A percentile compares a stretch with the other conserved stretches of the same genome.
phyloP scores from a whole-genome alignment of 164 flowering plant genomes.

The Macadamia integrifolia region DNA sequence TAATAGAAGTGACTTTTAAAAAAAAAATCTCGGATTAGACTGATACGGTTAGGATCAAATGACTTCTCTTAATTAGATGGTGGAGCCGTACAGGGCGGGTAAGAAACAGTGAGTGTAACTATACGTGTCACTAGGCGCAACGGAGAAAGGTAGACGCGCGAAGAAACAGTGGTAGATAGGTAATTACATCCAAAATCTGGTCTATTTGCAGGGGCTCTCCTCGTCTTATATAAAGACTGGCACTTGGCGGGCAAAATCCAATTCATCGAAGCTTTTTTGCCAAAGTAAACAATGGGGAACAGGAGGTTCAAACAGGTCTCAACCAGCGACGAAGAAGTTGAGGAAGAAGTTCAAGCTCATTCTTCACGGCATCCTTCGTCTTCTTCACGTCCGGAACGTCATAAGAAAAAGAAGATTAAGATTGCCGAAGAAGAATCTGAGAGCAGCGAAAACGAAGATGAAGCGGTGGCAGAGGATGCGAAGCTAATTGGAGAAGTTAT shows the following conservation, averaged over 20 bases:
- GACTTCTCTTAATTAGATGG: too few species aligned
- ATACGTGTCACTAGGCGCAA: too few species aligned
- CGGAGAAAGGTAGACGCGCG: too few species aligned
- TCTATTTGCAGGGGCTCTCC: too few species aligned
- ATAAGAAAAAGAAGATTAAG: constrained; percentile 8
- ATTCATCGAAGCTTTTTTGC: neutral
- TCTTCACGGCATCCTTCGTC: constrained; percentile 8
- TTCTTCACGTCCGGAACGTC: constrained; percentile 3
- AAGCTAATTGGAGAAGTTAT: constrained; percentile 63
- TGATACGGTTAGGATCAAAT: too few species aligned
- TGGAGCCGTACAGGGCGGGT: too few species aligned
- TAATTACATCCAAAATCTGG: too few species aligned
- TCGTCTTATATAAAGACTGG: too few species aligned
- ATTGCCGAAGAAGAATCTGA: constrained; percentile 6
- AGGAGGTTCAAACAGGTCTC: constrained; percentile 38
- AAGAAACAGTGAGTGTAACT: too few species aligned
- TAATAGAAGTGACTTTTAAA: too few species aligned
- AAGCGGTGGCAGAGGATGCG: constrained; percentile 37
- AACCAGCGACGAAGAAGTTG: constrained; percentile 70
- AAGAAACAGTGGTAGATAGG: too few species aligned
- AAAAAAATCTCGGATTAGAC: too few species aligned
- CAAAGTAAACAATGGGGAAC: constrained; percentile 30
- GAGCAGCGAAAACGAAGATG: constrained; percentile 24
- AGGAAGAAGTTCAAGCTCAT: constrained; percentile 13
- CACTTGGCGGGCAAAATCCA: neutral